Conservation (phyloP, 768 basidiomycete species). For the Agrocybe chaxingu region DNA sequence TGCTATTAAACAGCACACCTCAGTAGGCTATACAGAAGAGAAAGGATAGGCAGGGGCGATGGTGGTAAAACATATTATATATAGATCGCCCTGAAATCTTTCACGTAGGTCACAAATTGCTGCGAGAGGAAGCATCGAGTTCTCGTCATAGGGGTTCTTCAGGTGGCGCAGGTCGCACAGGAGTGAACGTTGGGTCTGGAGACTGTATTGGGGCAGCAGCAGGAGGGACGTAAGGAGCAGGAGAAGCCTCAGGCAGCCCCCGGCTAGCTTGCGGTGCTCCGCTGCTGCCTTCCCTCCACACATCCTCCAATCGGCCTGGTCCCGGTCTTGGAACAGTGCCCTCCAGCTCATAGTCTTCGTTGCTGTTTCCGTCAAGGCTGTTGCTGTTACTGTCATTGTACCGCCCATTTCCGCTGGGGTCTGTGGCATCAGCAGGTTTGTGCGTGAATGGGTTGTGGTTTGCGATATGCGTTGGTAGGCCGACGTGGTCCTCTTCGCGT, state of each 20-base stretch:
- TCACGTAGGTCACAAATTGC: too few relatives aligned
- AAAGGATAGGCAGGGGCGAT: too few relatives aligned
- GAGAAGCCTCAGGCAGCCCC: neutral
- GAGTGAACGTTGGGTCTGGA: neutral
- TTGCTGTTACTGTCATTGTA: slow-evolving; percentile 4
- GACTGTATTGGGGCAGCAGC: neutral
- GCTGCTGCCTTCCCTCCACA: slow-evolving; percentile 31
- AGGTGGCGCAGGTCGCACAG: neutral
- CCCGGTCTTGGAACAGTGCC: slow-evolving; percentile 22
- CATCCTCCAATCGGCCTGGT: slow-evolving; percentile 25
- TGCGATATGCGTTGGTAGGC: slow-evolving; percentile 35
- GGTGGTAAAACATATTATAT: too few relatives aligned
- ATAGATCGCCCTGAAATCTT: too few relatives aligned
- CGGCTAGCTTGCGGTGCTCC: slow-evolving; percentile 1
- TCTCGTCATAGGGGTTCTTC: too few relatives aligned
- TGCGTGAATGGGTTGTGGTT: neutral
- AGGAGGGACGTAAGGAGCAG: neutral
- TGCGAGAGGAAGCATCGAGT: too few relatives aligned
- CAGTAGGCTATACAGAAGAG: too few relatives aligned
- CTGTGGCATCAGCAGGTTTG: neutral
- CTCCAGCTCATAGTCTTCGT: slow-evolving; percentile 19
- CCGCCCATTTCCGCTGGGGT: neutral
- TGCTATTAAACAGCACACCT: too few relatives aligned
- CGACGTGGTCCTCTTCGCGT: slow-evolving; percentile 36
- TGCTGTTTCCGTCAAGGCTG: slow-evolving; percentile 16